Conservation (phyloP, 345 rosid species). For the Hypericum androsaemum region DNA sequence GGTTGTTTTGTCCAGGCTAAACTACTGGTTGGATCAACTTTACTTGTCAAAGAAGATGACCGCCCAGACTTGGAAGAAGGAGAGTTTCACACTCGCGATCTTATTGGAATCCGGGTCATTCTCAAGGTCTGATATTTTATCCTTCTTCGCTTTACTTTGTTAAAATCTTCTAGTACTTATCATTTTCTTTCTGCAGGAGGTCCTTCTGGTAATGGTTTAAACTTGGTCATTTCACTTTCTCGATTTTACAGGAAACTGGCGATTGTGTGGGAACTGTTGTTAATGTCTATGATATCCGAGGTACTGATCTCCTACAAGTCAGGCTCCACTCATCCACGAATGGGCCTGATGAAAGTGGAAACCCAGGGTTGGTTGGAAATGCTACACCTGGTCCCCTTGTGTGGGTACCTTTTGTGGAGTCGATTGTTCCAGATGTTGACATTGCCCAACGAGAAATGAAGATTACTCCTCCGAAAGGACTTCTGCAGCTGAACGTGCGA, state of each 20-base stretch:
- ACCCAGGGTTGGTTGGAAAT: slow-evolving; percentile 22
- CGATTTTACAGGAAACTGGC: slow-evolving; percentile 52
- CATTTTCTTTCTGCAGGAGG: no score
- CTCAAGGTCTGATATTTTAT: slow-evolving; percentile 48
- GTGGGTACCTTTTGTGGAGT: slow-evolving; percentile 84
- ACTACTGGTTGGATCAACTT: slow-evolving; percentile 75
- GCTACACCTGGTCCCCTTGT: slow-evolving; percentile 40
- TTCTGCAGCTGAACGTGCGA: slow-evolving; percentile 66
- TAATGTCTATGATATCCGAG: slow-evolving; percentile 68
- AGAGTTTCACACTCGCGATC: slow-evolving; percentile 78
- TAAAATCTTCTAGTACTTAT: no score
- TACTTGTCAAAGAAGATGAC: slow-evolving; percentile 64
- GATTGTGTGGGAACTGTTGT: slow-evolving; percentile 70
- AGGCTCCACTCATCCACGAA: slow-evolving; percentile 37
- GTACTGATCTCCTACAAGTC: slow-evolving; percentile 69
- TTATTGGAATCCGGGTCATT: slow-evolving; percentile 69
- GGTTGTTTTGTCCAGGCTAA: slow-evolving; percentile 43
- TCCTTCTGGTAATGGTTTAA: no score
- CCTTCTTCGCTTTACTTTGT: no score
- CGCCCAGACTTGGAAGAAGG: slow-evolving; percentile 71
- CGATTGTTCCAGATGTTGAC: slow-evolving; percentile 82
- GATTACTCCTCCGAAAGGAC: slow-evolving; percentile 85
- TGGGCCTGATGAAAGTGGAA: slow-evolving; percentile 27
- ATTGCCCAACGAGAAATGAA: slow-evolving; percentile 54
- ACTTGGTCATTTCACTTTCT: neutral